Conservation (phyloP, 495 filamentous ascomycete genomes). For the Filosporella fistucella region DNA sequence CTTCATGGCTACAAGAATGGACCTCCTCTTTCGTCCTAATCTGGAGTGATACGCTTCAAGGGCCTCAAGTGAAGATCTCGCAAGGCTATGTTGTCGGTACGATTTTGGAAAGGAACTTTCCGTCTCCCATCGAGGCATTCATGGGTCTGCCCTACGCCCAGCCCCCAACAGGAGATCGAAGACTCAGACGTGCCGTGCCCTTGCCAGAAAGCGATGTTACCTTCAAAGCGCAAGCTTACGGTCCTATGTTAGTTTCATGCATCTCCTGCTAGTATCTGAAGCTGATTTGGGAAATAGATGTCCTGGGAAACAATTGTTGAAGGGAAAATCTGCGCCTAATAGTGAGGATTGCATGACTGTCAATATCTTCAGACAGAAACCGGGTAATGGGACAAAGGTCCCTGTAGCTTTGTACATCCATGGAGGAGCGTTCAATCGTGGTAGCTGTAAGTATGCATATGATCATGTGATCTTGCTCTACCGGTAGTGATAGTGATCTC, state of each 20-base stretch:
- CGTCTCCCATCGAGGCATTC: slow-evolving; percentile 10
- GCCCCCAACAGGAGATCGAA: slow-evolving; percentile 7
- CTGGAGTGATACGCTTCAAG: neutral
- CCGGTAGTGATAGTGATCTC: neutral
- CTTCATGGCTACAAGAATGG: neutral
- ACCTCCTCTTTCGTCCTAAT: neutral
- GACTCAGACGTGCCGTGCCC: slow-evolving; percentile 10
- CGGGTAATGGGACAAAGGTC: slow-evolving; percentile 29
- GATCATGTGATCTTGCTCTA: neutral
- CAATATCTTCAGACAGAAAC: slow-evolving; percentile 36
- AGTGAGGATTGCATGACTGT: slow-evolving; percentile 47
- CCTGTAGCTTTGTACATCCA: slow-evolving; percentile 57
- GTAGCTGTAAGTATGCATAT: slow-evolving; percentile 28
- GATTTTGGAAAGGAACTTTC: slow-evolving; percentile 5
- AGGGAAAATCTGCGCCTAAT: neutral
- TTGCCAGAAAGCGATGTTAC: slow-evolving; percentile 8
- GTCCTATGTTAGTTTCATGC: slow-evolving; percentile 1
- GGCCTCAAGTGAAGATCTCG: slow-evolving; percentile 4
- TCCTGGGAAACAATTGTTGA: slow-evolving; percentile 14
- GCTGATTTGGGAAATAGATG: slow-evolving; percentile 4
- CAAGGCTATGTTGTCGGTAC: slow-evolving; percentile 9
- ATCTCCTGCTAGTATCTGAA: neutral
- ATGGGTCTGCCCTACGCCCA: slow-evolving; percentile 16
- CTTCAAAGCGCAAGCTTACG: slow-evolving; percentile 10
- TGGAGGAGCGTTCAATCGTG: slow-evolving; percentile 47